Percentiles rank a stretch among this genome's conserved stretches.
These are phyloP conservation scores for Erysimum pusillum DNA, from an alignment of 441 rosid species.

Conservation along the genomic window DNA sequence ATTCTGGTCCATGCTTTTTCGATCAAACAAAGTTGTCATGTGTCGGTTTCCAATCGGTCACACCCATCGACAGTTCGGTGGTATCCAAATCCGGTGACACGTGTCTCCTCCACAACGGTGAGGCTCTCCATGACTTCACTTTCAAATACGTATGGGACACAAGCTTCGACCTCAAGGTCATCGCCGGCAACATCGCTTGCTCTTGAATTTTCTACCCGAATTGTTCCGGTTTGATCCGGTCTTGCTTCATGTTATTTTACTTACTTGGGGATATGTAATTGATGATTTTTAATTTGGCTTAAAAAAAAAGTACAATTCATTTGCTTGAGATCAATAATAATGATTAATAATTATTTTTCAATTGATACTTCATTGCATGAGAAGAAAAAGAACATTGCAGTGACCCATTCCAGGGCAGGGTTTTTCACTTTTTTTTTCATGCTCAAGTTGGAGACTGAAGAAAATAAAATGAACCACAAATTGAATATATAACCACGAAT, in stretches of 20 bases:
- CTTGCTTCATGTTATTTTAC: background rate
- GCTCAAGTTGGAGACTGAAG: too few relatives aligned
- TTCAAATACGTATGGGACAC: constrained; percentile 38
- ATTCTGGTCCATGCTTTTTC: background rate
- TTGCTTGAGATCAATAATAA: background rate
- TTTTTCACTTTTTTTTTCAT: too few relatives aligned
- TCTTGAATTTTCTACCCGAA: background rate
- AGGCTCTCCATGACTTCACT: background rate
- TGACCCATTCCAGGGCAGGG: too few relatives aligned
- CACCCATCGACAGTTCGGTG: background rate
- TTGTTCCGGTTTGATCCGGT: background rate
- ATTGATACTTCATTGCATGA: background rate
- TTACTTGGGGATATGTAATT: constrained; percentile 4
- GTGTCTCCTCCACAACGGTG: constrained; percentile 1
- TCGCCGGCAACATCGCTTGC: background rate
- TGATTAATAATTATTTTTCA: background rate
- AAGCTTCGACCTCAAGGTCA: constrained; percentile 11
- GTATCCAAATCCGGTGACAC: background rate
- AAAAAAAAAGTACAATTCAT: background rate
- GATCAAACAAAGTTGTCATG: background rate
- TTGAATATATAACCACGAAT: too few relatives aligned
- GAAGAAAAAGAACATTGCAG: background rate
- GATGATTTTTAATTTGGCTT: background rate
- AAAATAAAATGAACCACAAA: too few relatives aligned
- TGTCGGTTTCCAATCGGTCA: constrained; percentile 28